Percentiles rank a stretch among this genome's conserved stretches.
Conservation (phyloP, 2,329 filamentous ascomycete genomes). For the Pseudocercospora crystallina region DNA sequence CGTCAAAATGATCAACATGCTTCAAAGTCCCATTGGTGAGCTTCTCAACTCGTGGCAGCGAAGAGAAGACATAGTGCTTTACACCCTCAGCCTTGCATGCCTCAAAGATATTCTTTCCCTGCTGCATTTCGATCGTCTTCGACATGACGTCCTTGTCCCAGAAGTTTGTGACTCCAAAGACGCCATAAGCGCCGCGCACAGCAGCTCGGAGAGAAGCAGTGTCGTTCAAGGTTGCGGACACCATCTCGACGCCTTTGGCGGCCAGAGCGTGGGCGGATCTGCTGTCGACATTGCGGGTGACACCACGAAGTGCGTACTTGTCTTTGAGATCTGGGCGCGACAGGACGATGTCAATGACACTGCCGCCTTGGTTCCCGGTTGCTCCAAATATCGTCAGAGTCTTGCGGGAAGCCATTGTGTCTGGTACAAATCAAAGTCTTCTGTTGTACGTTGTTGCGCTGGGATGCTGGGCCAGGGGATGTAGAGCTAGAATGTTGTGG, state of each 20-base stretch:
- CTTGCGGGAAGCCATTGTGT: constrained; percentile 33
- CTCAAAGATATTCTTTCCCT: constrained; percentile 38
- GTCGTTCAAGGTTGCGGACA: constrained; percentile 54
- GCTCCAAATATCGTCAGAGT: constrained; percentile 59
- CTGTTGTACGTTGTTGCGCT: too few species aligned
- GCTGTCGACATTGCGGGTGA: constrained; percentile 53
- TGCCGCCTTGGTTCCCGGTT: constrained; percentile 61
- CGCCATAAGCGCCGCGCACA: constrained; percentile 47
- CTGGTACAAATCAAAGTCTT: too few species aligned
- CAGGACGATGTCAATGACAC: constrained; percentile 50
- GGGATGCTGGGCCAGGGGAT: too few species aligned
- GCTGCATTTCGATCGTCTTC: constrained; percentile 32
- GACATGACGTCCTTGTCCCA: constrained; percentile 40
- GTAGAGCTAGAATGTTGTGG: too few species aligned
- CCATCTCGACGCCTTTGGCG: constrained; percentile 51
- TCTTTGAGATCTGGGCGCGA: constrained; percentile 45
- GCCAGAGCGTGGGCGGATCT: constrained; percentile 47
- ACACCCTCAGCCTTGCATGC: constrained; percentile 31
- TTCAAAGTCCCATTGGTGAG: constrained; percentile 31
- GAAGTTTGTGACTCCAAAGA: constrained; percentile 55
- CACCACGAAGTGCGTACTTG: constrained; percentile 54
- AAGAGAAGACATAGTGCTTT: constrained; percentile 42
- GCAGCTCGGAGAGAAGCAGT: constrained; percentile 46
- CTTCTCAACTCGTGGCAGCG: constrained; percentile 30
- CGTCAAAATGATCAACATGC: constrained; percentile 40